Percentiles rank a stretch among this genome's conserved stretches.
These are phyloP conservation scores for Suillus alpinus DNA, from an alignment of 768 basidiomycete genomes.

Conservation along the genomic window DNA sequence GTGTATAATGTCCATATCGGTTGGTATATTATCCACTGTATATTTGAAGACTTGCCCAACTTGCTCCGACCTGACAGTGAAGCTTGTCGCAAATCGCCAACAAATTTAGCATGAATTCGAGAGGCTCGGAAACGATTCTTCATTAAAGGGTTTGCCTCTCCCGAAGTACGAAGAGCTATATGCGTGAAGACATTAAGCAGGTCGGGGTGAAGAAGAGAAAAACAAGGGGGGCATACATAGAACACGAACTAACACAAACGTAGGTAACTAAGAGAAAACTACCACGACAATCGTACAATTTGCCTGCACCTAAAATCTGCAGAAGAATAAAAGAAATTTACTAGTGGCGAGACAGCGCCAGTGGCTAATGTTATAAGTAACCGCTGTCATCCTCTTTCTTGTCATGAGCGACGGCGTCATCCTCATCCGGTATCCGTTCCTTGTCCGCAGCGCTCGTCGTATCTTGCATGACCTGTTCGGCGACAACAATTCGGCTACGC, in stretches of 20 bases:
- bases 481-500: conserved; percentile 42
- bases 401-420: conserved; percentile 32
- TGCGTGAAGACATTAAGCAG: not conserved
- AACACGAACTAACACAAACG: not conserved
- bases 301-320: not conserved
- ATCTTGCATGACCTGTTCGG: conserved; percentile 45
- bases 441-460: conserved; percentile 19
- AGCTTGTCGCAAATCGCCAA: too few species aligned
- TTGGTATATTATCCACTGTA: too few species aligned
- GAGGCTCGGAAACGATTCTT: not conserved
- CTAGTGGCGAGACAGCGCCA: not conserved
- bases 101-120: too few species aligned
- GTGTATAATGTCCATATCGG: too few species aligned
- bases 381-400: conserved; percentile 27
- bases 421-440: conserved; percentile 32
- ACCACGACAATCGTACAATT: not conserved
- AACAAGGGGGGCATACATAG: not conserved
- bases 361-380: conserved; percentile 20
- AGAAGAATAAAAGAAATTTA: not conserved
- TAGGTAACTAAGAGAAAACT: not conserved
- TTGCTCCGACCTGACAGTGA: too few species aligned
- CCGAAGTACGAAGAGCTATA: not conserved
- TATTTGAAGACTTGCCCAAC: too few species aligned
- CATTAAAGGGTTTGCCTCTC: not conserved
- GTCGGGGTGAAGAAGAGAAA: not conserved